A percentile compares a stretch with the other conserved stretches of the same genome.
Evolutionary conservation across 2,329 filamentous ascomycete genomes (phyloP).

Genomic region (Nemania serpens): DNA sequence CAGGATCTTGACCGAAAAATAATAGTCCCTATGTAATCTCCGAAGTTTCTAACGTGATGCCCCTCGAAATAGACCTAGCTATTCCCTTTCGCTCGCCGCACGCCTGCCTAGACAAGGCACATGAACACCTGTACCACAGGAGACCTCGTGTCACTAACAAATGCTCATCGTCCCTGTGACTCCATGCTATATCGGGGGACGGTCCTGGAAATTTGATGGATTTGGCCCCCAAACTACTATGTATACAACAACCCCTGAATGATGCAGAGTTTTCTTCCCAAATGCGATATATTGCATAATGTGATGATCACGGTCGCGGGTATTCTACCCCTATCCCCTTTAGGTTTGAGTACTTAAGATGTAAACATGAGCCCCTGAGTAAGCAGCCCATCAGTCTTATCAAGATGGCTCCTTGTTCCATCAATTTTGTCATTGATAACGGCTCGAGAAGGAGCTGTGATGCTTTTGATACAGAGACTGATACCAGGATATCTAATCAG

Average conservation of each 20-base stretch:
- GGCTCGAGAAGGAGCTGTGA: neutral
- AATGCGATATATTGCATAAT: slow-evolving; percentile 13
- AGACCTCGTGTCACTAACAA: neutral
- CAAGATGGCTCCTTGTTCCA: neutral
- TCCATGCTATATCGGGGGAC: neutral
- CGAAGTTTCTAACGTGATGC: neutral
- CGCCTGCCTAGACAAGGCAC: neutral
- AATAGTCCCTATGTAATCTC: neutral
- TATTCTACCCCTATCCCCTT: neutral
- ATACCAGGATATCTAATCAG: neutral
- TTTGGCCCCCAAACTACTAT: slow-evolving; percentile 13
- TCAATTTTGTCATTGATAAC: neutral
- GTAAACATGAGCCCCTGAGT: neutral
- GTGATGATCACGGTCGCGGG: slow-evolving; percentile 1
- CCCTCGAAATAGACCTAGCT: neutral
- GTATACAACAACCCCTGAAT: neutral
- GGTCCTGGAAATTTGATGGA: slow-evolving; percentile 3
- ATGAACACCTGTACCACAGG: neutral
- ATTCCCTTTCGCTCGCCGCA: slow-evolving; percentile 8
- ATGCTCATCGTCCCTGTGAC: neutral
- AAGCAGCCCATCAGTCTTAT: neutral
- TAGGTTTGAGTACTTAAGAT: neutral
- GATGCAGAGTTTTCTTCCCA: slow-evolving; percentile 11
- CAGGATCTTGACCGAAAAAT: neutral
- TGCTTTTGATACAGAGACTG: neutral